phyloP scores from a whole-genome alignment of 108 stramenopile genomes.

The Hondaea fermentalgiana region DNA sequence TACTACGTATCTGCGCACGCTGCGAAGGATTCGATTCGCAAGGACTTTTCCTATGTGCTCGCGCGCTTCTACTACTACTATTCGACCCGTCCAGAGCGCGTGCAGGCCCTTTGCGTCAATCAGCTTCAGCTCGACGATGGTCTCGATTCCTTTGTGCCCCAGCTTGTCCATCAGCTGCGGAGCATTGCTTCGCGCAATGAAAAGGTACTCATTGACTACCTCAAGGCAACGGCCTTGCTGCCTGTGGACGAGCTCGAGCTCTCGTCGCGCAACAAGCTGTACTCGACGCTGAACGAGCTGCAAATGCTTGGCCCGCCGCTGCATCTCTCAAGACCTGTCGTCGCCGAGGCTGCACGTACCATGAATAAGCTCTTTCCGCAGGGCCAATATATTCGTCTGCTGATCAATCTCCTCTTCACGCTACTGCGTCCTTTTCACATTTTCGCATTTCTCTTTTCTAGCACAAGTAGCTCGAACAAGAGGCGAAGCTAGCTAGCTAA shows the following conservation, averaged over 20 bases:
- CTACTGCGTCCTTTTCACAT: neutral
- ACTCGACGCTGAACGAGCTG: neutral
- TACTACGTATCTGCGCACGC: neutral
- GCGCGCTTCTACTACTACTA: constrained; percentile 5
- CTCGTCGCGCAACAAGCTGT: neutral
- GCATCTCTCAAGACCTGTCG: neutral
- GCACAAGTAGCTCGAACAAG: neutral
- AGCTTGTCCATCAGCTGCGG: neutral
- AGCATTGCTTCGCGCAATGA: neutral
- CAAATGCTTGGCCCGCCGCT: neutral
- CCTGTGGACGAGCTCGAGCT: neutral
- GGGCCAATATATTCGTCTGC: neutral
- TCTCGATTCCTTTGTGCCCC: neutral
- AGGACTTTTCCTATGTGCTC: neutral
- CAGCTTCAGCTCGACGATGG: constrained; percentile 8
- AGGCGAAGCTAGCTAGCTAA: too few species aligned
- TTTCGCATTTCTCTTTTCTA: neutral
- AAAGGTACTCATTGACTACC: neutral
- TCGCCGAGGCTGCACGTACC: neutral
- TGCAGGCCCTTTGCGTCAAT: neutral
- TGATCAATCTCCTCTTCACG: neutral
- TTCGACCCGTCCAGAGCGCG: neutral
- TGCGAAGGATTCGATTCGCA: neutral
- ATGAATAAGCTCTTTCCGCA: neutral
- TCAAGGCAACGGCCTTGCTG: neutral